Percentiles rank a stretch among this genome's conserved stretches.
Evolutionary conservation across 2,329 filamentous ascomycete genomes (phyloP).

Genomic region (Aspergillus versicolor): DNA sequence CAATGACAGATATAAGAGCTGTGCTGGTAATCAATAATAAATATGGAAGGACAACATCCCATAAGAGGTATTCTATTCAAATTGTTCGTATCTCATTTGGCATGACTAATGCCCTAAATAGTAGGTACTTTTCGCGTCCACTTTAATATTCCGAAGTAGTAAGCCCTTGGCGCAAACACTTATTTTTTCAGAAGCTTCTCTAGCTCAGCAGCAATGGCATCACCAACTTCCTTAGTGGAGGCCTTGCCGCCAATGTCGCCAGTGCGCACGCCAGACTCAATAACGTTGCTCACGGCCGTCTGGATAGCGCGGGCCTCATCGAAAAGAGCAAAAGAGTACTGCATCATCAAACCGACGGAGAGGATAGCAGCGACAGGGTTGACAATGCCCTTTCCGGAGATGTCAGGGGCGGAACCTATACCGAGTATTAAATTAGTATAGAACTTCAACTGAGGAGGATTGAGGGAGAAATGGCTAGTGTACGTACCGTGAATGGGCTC

Average conservation of each 20-base stretch:
- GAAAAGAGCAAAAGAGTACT: slow-evolving; percentile 82
- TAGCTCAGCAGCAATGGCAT: slow-evolving; percentile 75
- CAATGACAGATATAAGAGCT: neutral
- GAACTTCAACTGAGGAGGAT: neutral
- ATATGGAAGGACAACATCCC: neutral
- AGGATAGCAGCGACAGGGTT: slow-evolving; percentile 91
- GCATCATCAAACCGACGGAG: slow-evolving; percentile 92
- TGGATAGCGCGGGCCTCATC: slow-evolving; percentile 77
- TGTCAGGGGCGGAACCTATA: slow-evolving; percentile 85
- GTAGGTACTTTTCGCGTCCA: neutral
- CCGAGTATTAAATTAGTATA: neutral
- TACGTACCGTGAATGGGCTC: slow-evolving; percentile 88
- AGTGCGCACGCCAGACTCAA: slow-evolving; percentile 76
- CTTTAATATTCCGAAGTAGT: neutral
- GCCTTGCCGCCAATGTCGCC: slow-evolving; percentile 79
- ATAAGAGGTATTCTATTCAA: slow-evolving; percentile 10
- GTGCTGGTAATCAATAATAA: neutral
- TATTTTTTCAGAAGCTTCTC: slow-evolving; percentile 61
- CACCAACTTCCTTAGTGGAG: slow-evolving; percentile 75
- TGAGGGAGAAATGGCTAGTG: neutral
- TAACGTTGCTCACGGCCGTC: slow-evolving; percentile 73
- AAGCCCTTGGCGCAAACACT: neutral
- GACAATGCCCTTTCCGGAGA: slow-evolving; percentile 85
- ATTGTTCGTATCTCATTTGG: slow-evolving; percentile 26
- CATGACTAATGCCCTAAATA: neutral